Percentiles rank a stretch among this genome's conserved stretches.
phyloP scores from a whole-genome alignment of 225 moss, liverwort and hornwort genomes.

The Bryoerythrophyllum caledonicum region DNA sequence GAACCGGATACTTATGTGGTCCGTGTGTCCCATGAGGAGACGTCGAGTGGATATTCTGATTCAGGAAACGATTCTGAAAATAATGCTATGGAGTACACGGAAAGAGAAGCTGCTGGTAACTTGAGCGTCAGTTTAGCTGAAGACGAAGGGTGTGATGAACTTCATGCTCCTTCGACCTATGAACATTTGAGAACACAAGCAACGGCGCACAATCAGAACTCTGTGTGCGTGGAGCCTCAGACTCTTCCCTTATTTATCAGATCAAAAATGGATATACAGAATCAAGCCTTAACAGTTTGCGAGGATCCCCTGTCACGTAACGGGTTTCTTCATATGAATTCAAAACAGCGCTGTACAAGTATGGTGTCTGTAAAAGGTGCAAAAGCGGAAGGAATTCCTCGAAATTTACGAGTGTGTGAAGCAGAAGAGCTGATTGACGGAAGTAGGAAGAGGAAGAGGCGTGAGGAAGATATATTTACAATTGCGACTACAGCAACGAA shows the following conservation, averaged over 20 bases:
- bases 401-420: constrained; percentile 18
- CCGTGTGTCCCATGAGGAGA: constrained; percentile 20
- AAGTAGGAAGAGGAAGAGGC: constrained; percentile 39
- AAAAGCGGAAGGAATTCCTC: constrained; percentile 15
- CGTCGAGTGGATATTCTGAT: constrained; percentile 30
- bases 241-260: constrained; percentile 12
- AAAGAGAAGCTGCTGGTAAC: constrained; percentile 35
- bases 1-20: constrained; percentile 24
- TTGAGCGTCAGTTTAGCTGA: constrained; percentile 37
- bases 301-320: constrained; percentile 30
- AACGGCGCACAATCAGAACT: not conserved
- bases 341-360: constrained; percentile 25
- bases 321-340: constrained; percentile 18
- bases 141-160: constrained; percentile 35
- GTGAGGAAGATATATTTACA: constrained; percentile 20
- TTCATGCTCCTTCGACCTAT: constrained; percentile 25
- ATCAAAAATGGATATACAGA: constrained; percentile 23
- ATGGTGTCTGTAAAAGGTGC: constrained; percentile 25
- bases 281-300: constrained; percentile 15
- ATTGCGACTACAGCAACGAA: constrained; percentile 11
- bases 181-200: constrained; percentile 7
- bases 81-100: constrained; percentile 25
- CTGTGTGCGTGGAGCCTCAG: constrained; percentile 13
- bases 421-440: constrained; percentile 24
- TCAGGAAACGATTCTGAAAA: constrained; percentile 25